Conservation (phyloP, 1,284 basidiomycete species). For the Fomitopsis schrenkii region DNA sequence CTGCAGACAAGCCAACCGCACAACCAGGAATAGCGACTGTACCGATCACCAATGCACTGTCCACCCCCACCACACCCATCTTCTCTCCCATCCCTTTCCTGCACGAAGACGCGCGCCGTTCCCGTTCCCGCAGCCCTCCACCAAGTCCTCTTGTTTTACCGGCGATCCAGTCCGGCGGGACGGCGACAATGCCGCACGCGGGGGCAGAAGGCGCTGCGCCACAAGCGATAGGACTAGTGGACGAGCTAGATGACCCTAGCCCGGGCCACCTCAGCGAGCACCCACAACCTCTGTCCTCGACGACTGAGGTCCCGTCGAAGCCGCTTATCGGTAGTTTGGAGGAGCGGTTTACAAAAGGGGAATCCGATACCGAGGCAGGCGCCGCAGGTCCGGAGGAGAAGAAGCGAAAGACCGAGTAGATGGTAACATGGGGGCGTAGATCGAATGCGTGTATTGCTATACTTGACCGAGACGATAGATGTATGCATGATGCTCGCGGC, state of each 20-base stretch:
- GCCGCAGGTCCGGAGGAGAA: constrained; percentile 11
- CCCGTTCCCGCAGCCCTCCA: constrained; percentile 70
- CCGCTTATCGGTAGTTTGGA: constrained; percentile 57
- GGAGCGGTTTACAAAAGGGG: constrained; percentile 61
- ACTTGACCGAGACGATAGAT: not conserved
- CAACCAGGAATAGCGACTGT: constrained; percentile 20
- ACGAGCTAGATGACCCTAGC: constrained; percentile 77
- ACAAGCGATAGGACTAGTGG: constrained; percentile 67
- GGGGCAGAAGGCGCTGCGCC: constrained; percentile 31
- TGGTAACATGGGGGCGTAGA: constrained; percentile 3
- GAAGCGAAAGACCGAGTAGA: constrained; percentile 12
- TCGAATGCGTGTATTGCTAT: not conserved
- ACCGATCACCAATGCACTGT: constrained; percentile 38
- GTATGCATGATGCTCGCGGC: not conserved
- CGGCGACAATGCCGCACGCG: constrained; percentile 16
- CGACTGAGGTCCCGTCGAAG: constrained; percentile 43
- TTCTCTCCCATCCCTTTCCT: constrained; percentile 84
- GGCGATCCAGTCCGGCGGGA: constrained; percentile 25
- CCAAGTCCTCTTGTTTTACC: constrained; percentile 63
- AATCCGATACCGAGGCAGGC: constrained; percentile 21
- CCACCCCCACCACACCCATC: constrained; percentile 67
- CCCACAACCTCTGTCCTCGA: constrained; percentile 63
- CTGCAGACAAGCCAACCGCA: constrained; percentile 39
- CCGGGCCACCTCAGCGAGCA: constrained; percentile 80
- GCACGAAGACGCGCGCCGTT: constrained; percentile 71